Evolutionary conservation across 2,329 filamentous ascomycete genomes (phyloP).

Genomic region (Pestalotiopsis sp.): DNA sequence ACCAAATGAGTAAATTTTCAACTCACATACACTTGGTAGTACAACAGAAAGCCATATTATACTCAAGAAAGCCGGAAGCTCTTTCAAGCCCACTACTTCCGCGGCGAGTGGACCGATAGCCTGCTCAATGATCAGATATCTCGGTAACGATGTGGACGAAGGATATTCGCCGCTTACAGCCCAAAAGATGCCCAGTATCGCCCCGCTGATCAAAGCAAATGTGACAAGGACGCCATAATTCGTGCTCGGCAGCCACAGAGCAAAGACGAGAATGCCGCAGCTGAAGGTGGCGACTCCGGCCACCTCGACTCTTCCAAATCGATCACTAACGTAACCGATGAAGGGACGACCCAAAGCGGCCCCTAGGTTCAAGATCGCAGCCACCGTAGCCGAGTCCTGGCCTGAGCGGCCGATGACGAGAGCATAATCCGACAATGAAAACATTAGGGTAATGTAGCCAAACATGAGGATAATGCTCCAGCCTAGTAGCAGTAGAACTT

Average conservation of each 20-base stretch:
- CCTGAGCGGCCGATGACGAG: conserved; percentile 58
- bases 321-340: not conserved
- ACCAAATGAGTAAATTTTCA: not conserved
- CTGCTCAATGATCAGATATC: not conserved
- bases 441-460: conserved; percentile 67
- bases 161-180: conserved; percentile 19
- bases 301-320: not conserved
- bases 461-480: conserved; percentile 66
- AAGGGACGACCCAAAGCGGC: not conserved
- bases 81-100: not conserved
- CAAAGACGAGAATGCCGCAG: not conserved
- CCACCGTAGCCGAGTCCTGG: conserved; percentile 22
- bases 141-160: not conserved
- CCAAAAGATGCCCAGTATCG: conserved; percentile 64
- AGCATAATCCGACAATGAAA: conserved; percentile 65
- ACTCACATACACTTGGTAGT: not conserved
- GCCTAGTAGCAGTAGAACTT: conserved; percentile 58
- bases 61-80: not conserved
- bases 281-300: not conserved
- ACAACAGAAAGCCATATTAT: not conserved
- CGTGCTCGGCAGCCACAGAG: not conserved
- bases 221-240: conserved; percentile 58
- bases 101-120: not conserved
- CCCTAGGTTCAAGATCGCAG: not conserved
- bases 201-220: conserved; percentile 61